Evolutionary conservation across 2,329 filamentous ascomycete species (phyloP), one percentile per base, ranked within the genome.

Genomic region (Knufia petricola): DNA sequence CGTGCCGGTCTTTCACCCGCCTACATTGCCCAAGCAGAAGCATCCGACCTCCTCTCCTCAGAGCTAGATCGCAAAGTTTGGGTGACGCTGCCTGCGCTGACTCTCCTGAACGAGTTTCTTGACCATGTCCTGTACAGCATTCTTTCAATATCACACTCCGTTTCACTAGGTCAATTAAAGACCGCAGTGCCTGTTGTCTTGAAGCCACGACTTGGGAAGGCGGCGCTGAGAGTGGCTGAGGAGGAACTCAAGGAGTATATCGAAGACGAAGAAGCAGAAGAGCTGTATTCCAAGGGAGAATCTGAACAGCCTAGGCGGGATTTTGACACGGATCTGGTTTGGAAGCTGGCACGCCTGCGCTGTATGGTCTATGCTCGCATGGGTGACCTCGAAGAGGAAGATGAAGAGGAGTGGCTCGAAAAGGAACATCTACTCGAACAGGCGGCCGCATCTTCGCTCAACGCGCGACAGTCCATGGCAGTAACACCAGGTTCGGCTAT

Each of bases 281-380:
- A 87, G 32, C 69, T 81, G 24, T 67, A 71, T 4, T 73, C 75
- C 12, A 70, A 78, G n/a, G 68, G 77, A 38, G 73, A 75, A 20
- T 67, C 73, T 2, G 65, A 69, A 38, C 69, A 72, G 26, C 66
- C 72, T 1, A 66, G 69, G 9, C 73, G 74, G 1, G 79, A 84
- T 57, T 96, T 90, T 79, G 88, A 96, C 63, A 71, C 94, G n/a
- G 86, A 95, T 62, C 75, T 89, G 49, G 83, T 89, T 15, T 98
- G 92, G 89, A 95, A 94, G 70, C 79, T 92, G 57, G 92, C 89
- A 0, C 81, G 92, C 48, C 70, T 98, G 59, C 81, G 92, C 52
- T 95, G 92, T 65, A 98, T 98, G 92, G 90, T 98, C 19, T 96
- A 96, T 64, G 96, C 89, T 7, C 89, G 92, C 7, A 73, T 98